Base-by-base conservation (phyloP, 148 eudicot genomes). In the Vaccinium macrocarpon region DNA sequence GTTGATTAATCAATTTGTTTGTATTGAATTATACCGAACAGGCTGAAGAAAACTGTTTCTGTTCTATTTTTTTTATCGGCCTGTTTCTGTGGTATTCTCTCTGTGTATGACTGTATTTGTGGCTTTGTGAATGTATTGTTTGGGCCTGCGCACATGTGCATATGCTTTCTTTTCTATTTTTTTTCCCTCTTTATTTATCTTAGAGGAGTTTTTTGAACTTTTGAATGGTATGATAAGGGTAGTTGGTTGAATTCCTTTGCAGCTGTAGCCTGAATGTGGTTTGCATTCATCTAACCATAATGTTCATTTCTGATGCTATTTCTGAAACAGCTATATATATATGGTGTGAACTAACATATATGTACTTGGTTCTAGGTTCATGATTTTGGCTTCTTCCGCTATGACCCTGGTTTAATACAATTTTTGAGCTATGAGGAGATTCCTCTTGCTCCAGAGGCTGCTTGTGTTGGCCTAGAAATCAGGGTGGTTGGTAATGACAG, bases 401-500 rank as follows among this genome's bases (percentile, higher is more conserved):
- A 93, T 88, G 99, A 95, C 84, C 98, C 99, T 59, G 82, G 87
- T 85, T 93, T 92, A n/a, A 86, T 97, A 82, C 95, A 94, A 78
- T 97, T 97, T 87, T 87, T 94, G 78, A 92, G 88, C 89, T 97
- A 97, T 62, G 99, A 97, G 85, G 99, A 97, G 92, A 97, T 97
- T 81, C 94, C 99, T 79, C 99, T 95, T 89, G 95, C 98, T 70
- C 99, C 99, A 27, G 99, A 97, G 88, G 96, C 92, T 87, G 98
- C 99, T 86, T 93, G 89, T 88, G 99, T 97, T 82, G 99, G 99
- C 64, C 92, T 97, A 83, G 98, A 97, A 85, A 95, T 97, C 83
- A 92, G 99, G 88, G 99, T 97, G 86, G 98, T 97, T 84, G 99
- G 99, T 38, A 97, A 95, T 87, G 98, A 97, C 75, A 97, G 99